Base-by-base conservation (phyloP, 1,139 yeast species). In the Geotrichum restrictum region DNA sequence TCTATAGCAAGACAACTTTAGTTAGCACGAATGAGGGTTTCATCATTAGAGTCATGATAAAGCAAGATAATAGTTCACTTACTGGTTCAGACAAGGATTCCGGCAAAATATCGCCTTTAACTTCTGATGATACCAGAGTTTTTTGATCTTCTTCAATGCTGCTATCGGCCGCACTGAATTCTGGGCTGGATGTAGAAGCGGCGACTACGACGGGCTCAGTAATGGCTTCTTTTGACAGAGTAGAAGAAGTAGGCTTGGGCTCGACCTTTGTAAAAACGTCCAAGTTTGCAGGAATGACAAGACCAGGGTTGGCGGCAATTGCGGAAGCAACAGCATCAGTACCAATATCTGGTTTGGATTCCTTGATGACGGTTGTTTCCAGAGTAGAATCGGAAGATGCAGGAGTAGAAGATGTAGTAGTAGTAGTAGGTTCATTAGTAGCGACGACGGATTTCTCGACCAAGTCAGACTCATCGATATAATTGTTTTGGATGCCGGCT, bases 401-500 rank as follows among this genome's bases (percentile, higher is more conserved):
- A 22, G 45, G 48, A 18, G 46, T 22, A 14, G 27, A n/a, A 5
- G 50, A 2, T 7, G 29, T 18, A 14, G 22, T 38, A 19, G 41
- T 13, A 22, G 43, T 22, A 11, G 45, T 19, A 8, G 22, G 13
- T 19, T 44, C 40, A 27, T 34, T 45, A 31, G 48, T 18, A 19
- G 31, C 49, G 14, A 49, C 49, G 8, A 49, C 31, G 16, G 40
- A 36, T 5, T 32, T 16, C 19, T 40, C 34, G 31, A 38, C 47
- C 34, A 54, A 36, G 29, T 51, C 54, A 16, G 49, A 29, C 24
- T 19, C 43, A 5, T 46, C 49, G n/a, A 54, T 19, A 31, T 27
- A 48, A 32, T 54, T 54, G 45, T 54, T 54, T 13, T 40, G 47
- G 34, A 51, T 51, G 39, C 56, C 56, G 29, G 34, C 52, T 3